Base-by-base conservation (phyloP, 2,329 filamentous ascomycete species). In the Verticillium alfalfae region DNA sequence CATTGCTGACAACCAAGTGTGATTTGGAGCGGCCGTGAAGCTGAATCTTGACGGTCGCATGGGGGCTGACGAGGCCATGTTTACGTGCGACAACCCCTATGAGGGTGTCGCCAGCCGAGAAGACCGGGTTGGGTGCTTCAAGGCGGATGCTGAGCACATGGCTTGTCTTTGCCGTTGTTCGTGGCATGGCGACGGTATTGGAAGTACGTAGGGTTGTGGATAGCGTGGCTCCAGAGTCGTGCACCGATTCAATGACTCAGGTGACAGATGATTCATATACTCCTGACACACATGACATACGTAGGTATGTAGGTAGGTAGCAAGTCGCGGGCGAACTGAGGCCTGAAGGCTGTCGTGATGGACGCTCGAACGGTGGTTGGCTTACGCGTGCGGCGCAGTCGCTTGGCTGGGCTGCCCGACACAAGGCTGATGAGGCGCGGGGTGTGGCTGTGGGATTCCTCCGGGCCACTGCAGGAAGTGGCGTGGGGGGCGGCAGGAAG, bases 11-110 rank as follows among this genome's bases (percentile, higher is more conserved):
- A 12, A 22, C 59, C 36, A 66, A 57, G 54, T 66, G 61, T 7
- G 69, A 61, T 26, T 74, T 71, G 12, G 67, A 63, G 10, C 69
- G 61, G 2, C 72, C 73, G 2, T 64, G 49, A 2, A 75, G 61
- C 0, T 57, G 60, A 1, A 75, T 60, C 5, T 37, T 63, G 2
- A 74, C 45, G 0, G 57, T 55, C 1, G 70, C 67, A 8, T 62
- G 57, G 0, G 67, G 63, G 1, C 66, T 68, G 37, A 71, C 65
- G 1, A 67, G 60, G 18, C 63, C 67, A 0, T 45, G 39, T 13
- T 38, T 64, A 26, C 72, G 69, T 0, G 52, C 58, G 9, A 74
- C 62, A 5, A 58, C 66, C 5, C 73, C 73, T 1, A 63, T 61
- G 38, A 75, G 65, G 41, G 63, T 65, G 38, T 72, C 69, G 13